Conservation (phyloP, 257 asterid genomes). For the Buddleja alternifolia region DNA sequence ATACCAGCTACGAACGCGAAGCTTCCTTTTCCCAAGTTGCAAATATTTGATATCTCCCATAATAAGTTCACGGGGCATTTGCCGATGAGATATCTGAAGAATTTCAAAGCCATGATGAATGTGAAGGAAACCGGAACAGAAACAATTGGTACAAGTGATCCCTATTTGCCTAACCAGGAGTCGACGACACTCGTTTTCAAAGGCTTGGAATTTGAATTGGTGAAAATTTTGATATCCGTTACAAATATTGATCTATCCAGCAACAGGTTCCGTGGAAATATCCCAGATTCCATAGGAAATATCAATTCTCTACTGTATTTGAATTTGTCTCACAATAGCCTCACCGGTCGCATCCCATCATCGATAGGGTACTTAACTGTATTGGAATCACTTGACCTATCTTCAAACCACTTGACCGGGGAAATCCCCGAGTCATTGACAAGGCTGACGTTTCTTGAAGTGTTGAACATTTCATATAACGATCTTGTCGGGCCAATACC, state of each 20-base stretch:
- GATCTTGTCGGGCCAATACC: conserved; percentile 37
- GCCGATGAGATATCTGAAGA: background rate
- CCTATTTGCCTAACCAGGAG: too few species aligned
- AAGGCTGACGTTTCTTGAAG: conserved; percentile 23
- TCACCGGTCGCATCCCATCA: conserved; percentile 35
- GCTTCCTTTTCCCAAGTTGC: conserved; percentile 29
- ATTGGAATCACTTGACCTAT: conserved; percentile 40
- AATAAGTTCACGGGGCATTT: conserved; percentile 36
- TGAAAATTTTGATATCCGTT: background rate
- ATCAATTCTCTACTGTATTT: conserved; percentile 9
- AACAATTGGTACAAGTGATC: background rate
- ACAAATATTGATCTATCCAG: conserved; percentile 22
- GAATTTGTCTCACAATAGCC: conserved; percentile 29
- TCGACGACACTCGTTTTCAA: background rate
- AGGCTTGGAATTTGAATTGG: background rate
- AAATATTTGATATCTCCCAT: conserved; percentile 28
- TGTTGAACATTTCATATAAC: conserved; percentile 36
- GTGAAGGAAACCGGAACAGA: background rate
- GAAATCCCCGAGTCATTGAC: conserved; percentile 32
- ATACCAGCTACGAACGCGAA: conserved; percentile 2
- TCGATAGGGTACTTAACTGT: conserved; percentile 8
- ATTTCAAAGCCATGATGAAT: conserved; percentile 29
- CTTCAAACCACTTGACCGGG: conserved; percentile 34
- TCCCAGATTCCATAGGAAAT: conserved; percentile 14
- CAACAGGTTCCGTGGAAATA: background rate